These are phyloP conservation scores for Gastrolobium bilobum DNA, from an alignment of 306 rosid species.

Conservation along the genomic window DNA sequence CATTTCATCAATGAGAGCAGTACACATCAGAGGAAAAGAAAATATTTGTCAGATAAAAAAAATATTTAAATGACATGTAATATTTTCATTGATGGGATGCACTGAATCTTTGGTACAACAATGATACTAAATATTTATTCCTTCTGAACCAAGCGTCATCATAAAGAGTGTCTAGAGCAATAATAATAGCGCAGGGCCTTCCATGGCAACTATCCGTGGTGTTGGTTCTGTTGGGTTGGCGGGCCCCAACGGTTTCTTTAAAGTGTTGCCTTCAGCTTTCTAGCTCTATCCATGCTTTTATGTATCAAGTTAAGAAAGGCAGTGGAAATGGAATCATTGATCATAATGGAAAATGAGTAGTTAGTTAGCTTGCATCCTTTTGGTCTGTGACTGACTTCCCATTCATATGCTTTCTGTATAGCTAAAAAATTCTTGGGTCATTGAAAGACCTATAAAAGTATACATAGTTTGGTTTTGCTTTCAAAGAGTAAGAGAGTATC, in stretches of 20 bases:
- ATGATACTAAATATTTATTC: no score
- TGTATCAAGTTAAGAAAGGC: slow-evolving; percentile 19
- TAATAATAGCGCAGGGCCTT: slow-evolving; percentile 3
- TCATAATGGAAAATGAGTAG: not conserved
- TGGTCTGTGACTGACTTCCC: slow-evolving; percentile 7
- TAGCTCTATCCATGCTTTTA: not conserved
- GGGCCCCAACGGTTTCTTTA: not conserved
- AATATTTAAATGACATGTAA: no score
- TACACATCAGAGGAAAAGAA: no score
- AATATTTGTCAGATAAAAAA: no score
- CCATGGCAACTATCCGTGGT: slow-evolving; percentile 8
- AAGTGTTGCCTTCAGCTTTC: slow-evolving; percentile 1
- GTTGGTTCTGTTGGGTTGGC: not conserved
- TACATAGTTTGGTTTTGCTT: not conserved
- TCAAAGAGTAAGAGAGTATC: not conserved
- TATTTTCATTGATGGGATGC: no score
- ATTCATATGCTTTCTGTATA: slow-evolving; percentile 19
- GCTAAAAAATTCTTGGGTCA: not conserved
- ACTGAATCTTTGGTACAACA: no score
- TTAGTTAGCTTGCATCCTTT: not conserved
- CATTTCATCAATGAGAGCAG: no score
- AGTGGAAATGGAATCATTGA: not conserved
- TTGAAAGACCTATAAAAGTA: not conserved
- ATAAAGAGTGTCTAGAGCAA: not conserved
- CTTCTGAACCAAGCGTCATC: not conserved